phyloP scores from a whole-genome alignment of 1,284 basidiomycete genomes.

The Ceratorhiza oryzae-sativae region DNA sequence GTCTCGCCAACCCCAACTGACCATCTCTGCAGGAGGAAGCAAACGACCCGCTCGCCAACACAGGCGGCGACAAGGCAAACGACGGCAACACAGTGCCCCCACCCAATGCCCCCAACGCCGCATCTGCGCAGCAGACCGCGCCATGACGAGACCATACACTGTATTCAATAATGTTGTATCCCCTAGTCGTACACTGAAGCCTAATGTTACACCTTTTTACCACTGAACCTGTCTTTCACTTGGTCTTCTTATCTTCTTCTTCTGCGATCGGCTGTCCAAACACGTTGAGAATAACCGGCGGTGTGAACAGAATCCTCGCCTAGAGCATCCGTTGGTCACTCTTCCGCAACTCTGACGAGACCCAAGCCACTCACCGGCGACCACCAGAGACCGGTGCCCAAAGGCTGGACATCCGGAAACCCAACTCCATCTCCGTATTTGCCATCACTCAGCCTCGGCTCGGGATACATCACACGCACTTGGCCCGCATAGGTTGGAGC shows the following conservation, averaged over 20 bases:
- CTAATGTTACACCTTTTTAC: background rate
- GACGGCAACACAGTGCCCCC: background rate
- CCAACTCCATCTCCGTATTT: constrained; percentile 22
- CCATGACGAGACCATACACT: background rate
- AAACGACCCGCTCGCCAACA: background rate
- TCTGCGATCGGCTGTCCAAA: background rate
- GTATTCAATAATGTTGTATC: background rate
- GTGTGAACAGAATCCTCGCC: constrained; percentile 15
- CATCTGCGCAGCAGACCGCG: background rate
- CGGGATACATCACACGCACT: constrained; percentile 21
- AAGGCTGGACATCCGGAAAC: constrained; percentile 19
- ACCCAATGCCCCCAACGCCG: constrained; percentile 13
- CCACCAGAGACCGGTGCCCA: constrained; percentile 21
- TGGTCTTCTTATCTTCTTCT: constrained; percentile 33
- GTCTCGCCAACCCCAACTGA: background rate
- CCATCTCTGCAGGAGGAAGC: background rate
- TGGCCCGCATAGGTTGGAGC: background rate
- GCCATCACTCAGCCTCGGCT: constrained; percentile 4
- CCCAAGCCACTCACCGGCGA: constrained; percentile 11
- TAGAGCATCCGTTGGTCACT: background rate
- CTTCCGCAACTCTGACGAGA: background rate
- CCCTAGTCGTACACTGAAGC: background rate
- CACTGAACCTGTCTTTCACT: background rate
- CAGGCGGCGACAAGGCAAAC: background rate
- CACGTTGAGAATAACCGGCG: constrained; percentile 3